Conservation (phyloP, 805 yeast species). For the Starmerella davenportii region DNA sequence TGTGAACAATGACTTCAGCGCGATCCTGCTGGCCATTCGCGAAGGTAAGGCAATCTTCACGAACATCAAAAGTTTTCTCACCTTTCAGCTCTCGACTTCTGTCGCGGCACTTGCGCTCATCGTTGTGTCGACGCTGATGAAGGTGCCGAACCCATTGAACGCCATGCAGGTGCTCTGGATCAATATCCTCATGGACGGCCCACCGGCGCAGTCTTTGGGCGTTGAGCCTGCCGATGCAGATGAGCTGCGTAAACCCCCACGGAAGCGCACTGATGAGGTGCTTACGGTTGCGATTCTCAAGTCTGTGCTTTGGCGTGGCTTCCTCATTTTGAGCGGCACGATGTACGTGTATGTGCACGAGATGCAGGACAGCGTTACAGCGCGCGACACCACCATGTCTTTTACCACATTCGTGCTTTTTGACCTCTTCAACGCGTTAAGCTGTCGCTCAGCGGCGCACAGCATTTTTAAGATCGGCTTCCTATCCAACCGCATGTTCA, state of each 20-base stretch:
- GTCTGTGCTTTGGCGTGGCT: constrained; percentile 61
- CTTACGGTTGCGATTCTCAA: constrained; percentile 50
- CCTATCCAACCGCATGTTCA: constrained; percentile 70
- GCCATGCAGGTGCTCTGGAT: constrained; percentile 99
- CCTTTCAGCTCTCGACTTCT: constrained; percentile 89
- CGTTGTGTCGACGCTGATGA: constrained; percentile 71
- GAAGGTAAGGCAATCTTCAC: constrained; percentile 96
- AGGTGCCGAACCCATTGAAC: constrained; percentile 81
- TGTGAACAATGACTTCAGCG: constrained; percentile 91
- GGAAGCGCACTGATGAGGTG: constrained; percentile 71
- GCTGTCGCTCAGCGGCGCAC: constrained; percentile 78
- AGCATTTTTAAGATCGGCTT: constrained; percentile 70
- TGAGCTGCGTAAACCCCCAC: constrained; percentile 92
- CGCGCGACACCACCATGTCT: constrained; percentile 97
- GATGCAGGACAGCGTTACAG: constrained; percentile 65
- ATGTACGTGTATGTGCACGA: constrained; percentile 70
- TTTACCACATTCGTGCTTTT: constrained; percentile 90
- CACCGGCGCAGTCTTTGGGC: constrained; percentile 94
- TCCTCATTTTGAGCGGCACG: constrained; percentile 67
- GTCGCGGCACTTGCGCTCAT: constrained; percentile 85
- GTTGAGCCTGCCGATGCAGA: constrained; percentile 95
- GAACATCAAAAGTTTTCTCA: constrained; percentile 84
- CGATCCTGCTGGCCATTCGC: constrained; percentile 80
- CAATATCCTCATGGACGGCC: constrained; percentile 95
- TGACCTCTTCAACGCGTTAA: constrained; percentile 91